These are phyloP conservation scores for Mortierella sp. DNA, from an alignment of 371 early-diverging fungal species.

Conservation along the genomic window DNA sequence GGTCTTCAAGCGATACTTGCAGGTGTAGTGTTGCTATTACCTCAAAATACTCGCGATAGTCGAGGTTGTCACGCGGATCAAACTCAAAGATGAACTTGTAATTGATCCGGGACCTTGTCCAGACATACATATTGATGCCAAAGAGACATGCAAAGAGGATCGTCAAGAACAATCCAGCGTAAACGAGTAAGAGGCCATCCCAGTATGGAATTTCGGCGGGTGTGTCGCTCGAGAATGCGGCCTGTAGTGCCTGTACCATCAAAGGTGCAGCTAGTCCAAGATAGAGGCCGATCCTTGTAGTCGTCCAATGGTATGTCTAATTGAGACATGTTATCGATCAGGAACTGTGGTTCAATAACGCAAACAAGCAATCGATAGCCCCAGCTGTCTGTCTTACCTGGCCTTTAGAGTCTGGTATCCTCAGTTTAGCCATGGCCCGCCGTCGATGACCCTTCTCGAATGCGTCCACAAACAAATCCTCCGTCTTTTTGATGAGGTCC, in stretches of 20 bases:
- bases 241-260: conserved; percentile 57
- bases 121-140: conserved; percentile 75
- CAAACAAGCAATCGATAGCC: too few relatives aligned
- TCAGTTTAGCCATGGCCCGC: conserved; percentile 47
- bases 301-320: conserved; percentile 54
- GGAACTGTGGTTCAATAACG: too few relatives aligned
- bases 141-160: conserved; percentile 74
- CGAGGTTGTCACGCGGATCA: conserved; percentile 77
- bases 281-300: conserved; percentile 66
- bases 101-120: conserved; percentile 78
- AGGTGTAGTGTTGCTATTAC: conserved; percentile 45
- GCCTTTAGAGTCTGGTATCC: conserved; percentile 64
- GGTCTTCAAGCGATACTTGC: too few relatives aligned
- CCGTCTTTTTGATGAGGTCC: conserved; percentile 38
- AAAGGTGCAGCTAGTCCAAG: conserved; percentile 68
- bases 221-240: conserved; percentile 43
- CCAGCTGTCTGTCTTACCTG: conserved; percentile 53
- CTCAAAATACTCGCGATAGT: conserved; percentile 78
- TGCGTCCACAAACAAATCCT: conserved; percentile 41
- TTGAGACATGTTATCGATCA: too few relatives aligned
- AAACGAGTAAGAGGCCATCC: conserved; percentile 71
- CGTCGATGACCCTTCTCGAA: conserved; percentile 51
- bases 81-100: conserved; percentile 90
- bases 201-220: conserved; percentile 51
- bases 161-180: conserved; percentile 70